These are phyloP conservation scores for Kockovaella imperatae DNA, from an alignment of 768 basidiomycete species.

Conservation along the genomic window DNA sequence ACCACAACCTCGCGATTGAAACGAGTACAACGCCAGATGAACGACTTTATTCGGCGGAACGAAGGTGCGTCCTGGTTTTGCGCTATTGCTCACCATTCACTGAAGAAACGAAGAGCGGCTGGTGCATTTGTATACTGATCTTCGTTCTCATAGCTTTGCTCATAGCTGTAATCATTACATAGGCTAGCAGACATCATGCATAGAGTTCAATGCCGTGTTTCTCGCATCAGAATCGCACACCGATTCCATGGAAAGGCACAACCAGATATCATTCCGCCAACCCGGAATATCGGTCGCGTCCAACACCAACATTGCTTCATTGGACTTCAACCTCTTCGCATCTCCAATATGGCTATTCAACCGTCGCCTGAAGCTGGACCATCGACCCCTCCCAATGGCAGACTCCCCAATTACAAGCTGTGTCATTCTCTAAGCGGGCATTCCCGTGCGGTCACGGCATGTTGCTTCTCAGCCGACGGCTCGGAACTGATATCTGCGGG, in stretches of 20 bases:
- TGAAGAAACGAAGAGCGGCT: constrained; percentile 75
- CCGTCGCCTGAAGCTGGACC: constrained; percentile 20
- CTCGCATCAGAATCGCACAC: too few species aligned
- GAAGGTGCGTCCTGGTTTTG: constrained; percentile 52
- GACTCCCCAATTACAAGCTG: constrained; percentile 18
- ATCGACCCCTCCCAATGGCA: constrained; percentile 6
- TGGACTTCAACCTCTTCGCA: too few species aligned
- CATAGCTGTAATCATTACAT: constrained; percentile 70
- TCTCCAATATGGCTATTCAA: constrained; percentile 20
- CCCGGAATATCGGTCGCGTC: too few species aligned
- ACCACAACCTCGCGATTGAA: constrained; percentile 58
- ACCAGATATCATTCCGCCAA: too few species aligned
- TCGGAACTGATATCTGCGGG: constrained; percentile 72
- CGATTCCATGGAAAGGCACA: too few species aligned
- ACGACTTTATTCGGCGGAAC: constrained; percentile 73
- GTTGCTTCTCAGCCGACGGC: constrained; percentile 86
- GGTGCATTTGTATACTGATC: constrained; percentile 79
- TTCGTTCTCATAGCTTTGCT: constrained; percentile 65
- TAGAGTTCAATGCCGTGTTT: too few species aligned
- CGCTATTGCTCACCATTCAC: constrained; percentile 4
- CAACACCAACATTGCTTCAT: too few species aligned
- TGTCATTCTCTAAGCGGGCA: constrained; percentile 54
- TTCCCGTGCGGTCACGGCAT: constrained; percentile 65
- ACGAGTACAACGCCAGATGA: constrained; percentile 61
- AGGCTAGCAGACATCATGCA: too few species aligned